Evolutionary conservation across 2,329 filamentous ascomycete species (phyloP).

Genomic region (Pezicula radicicola): DNA sequence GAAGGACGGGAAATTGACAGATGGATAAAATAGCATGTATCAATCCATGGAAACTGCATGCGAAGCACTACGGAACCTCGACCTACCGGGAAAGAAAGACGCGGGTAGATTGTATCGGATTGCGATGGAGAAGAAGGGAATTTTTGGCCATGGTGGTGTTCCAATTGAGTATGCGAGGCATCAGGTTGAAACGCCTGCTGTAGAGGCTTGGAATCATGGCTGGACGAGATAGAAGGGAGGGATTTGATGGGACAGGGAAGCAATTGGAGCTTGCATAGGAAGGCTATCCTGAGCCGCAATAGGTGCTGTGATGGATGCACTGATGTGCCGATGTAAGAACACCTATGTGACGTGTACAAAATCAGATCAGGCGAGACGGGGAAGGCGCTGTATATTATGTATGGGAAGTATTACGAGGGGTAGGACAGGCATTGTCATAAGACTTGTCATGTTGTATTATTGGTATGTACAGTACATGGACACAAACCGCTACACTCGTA

Average conservation of each 20-base stretch:
- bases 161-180: slow-evolving; percentile 88
- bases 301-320: too few relatives aligned
- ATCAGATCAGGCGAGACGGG: background rate
- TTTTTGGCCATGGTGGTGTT: slow-evolving; percentile 69
- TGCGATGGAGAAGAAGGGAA: slow-evolving; percentile 86
- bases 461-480: too few relatives aligned
- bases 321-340: too few relatives aligned
- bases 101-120: slow-evolving; percentile 78
- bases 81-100: slow-evolving; percentile 53
- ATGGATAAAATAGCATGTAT: slow-evolving; percentile 47
- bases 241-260: background rate
- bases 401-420: background rate
- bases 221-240: slow-evolving; percentile 64
- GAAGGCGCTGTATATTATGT: background rate
- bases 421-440: too few relatives aligned
- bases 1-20: background rate
- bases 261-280: background rate
- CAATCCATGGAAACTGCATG: slow-evolving; percentile 81
- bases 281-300: too few relatives aligned
- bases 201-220: slow-evolving; percentile 84
- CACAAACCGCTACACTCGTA: background rate
- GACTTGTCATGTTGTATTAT: too few relatives aligned
- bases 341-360: background rate
- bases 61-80: slow-evolving; percentile 70
- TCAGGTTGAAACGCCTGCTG: slow-evolving; percentile 79